These are phyloP conservation scores for Mortierella sp. DNA, from an alignment of 371 early-diverging fungal species.

Conservation along the genomic window DNA sequence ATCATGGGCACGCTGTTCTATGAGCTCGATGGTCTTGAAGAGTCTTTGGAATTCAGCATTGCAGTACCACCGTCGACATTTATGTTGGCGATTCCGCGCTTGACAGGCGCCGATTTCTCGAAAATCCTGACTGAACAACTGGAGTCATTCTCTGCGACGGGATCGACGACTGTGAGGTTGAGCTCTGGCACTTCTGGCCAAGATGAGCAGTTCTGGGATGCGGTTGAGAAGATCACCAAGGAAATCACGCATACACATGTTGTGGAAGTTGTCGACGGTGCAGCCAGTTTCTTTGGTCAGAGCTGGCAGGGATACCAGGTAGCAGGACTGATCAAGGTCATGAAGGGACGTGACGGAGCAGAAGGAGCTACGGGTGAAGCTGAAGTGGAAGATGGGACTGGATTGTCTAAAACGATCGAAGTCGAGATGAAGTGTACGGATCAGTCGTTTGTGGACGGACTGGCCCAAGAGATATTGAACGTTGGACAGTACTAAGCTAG, in stretches of 20 bases:
- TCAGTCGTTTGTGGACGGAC: conserved; percentile 67
- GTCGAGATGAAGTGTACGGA: conserved; percentile 79
- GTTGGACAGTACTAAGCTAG: conserved; percentile 10
- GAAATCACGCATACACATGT: conserved; percentile 63
- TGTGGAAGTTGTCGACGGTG: conserved; percentile 78
- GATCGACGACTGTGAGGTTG: conserved; percentile 61
- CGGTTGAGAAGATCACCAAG: conserved; percentile 62
- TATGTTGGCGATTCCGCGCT: conserved; percentile 56
- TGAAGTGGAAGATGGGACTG: conserved; percentile 4
- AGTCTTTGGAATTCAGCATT: conserved; percentile 53
- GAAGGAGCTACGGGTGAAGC: conserved; percentile 10
- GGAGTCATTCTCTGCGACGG: conserved; percentile 64
- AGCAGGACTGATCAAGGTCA: conserved; percentile 75
- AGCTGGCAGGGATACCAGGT: conserved; percentile 73
- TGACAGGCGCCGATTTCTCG: conserved; percentile 69
- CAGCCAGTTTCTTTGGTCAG: conserved; percentile 78
- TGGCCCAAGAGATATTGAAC: conserved; percentile 57
- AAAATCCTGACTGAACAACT: conserved; percentile 64
- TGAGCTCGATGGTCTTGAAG: conserved; percentile 23
- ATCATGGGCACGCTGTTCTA: conserved; percentile 51
- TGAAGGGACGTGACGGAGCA: conserved; percentile 20
- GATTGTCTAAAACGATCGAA: conserved; percentile 57
- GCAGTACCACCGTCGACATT: conserved; percentile 64
- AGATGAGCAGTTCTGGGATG: conserved; percentile 63
- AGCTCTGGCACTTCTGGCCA: conserved; percentile 59